Evolutionary conservation across 1,284 basidiomycete species (phyloP), one percentile per base, ranked within the genome.

Genomic region (Pseudozyma tsukubaensis): DNA sequence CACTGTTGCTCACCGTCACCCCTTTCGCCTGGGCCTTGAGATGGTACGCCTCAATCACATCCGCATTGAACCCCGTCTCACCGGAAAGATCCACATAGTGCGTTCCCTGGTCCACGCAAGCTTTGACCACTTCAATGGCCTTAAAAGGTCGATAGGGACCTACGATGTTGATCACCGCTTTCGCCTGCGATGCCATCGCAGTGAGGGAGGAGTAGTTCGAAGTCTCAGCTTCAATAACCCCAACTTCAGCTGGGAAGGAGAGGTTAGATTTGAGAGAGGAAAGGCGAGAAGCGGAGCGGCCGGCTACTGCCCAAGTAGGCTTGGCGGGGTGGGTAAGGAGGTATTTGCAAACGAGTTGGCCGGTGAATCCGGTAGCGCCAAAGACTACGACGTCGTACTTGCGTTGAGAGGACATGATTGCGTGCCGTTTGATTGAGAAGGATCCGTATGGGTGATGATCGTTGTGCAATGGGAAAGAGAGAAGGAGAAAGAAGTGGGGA

Each of bases 1-100:
- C 91, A 3, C 88, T 86, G 12, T 90, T 90, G 9, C 93, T 87
- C 66, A 94, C 90, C 66, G 90, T 87, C 1, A 91, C 86, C 18
- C 88, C 87, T 0, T 89, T 90, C 80, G 90, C 89, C 16, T 87
- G 88, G 0, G 92, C 92, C 5, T 87, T 79, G 74, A 88, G 90
- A 84, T 93, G 90, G 77, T 88, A 91, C 86, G 88, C 80, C 5
- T 85, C 76, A 54, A 91, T 87, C 60, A 90, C 87, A 35, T 87
- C 85, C 48, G 78, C 85, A 37, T 90, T 75, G 64, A 75, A 75
- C 1, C 67, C 72, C 0, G 72, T 71, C 32, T 91, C 91, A 37
- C 89, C 87, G 40, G 64, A 62, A 19, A 91, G 86, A 83, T 92
- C 91, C 36, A 91, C 87, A 78, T 92, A 91, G 82, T 90, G 89